Evolutionary conservation across 176 grass and related monocot genomes (phyloP).

Genomic region (Cymbopogon citratus): DNA sequence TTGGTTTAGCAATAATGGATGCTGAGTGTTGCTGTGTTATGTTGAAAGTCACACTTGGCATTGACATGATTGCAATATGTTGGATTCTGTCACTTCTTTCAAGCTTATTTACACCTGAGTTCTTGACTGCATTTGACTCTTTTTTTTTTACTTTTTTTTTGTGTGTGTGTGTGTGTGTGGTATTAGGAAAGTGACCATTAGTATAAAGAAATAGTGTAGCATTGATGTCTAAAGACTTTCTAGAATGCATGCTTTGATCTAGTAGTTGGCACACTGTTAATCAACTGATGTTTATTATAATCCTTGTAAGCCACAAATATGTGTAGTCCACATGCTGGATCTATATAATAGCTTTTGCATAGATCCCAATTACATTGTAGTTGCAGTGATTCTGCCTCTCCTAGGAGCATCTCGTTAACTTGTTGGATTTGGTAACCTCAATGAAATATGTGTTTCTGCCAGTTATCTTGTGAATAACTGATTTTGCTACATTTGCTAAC

Average conservation of each 20-base stretch:
- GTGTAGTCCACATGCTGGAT: not conserved
- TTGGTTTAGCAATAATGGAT: not conserved
- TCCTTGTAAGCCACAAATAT: slow-evolving; percentile 1
- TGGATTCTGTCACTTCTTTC: not conserved
- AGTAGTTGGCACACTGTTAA: not conserved
- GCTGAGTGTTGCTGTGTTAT: not conserved
- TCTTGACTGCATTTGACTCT: not conserved
- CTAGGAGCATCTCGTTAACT: not conserved
- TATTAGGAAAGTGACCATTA: not conserved
- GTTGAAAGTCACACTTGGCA: not conserved
- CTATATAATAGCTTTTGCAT: not conserved
- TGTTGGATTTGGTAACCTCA: not conserved
- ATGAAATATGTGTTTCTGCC: not conserved
- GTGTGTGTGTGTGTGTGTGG: too few species aligned
- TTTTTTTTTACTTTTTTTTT: not conserved
- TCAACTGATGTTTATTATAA: not conserved
- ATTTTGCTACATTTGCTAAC: not conserved
- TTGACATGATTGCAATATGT: not conserved
- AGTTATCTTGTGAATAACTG: not conserved
- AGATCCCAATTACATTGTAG: slow-evolving; percentile 11
- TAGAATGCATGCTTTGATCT: too few species aligned
- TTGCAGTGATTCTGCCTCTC: not conserved
- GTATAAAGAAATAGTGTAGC: not conserved
- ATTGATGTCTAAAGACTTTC: not conserved
- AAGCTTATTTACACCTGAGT: not conserved